Evolutionary conservation across 164 flowering plant species (phyloP), one percentile per base, ranked within the genome.

Genomic region (Chloranthus sessilifolius): DNA sequence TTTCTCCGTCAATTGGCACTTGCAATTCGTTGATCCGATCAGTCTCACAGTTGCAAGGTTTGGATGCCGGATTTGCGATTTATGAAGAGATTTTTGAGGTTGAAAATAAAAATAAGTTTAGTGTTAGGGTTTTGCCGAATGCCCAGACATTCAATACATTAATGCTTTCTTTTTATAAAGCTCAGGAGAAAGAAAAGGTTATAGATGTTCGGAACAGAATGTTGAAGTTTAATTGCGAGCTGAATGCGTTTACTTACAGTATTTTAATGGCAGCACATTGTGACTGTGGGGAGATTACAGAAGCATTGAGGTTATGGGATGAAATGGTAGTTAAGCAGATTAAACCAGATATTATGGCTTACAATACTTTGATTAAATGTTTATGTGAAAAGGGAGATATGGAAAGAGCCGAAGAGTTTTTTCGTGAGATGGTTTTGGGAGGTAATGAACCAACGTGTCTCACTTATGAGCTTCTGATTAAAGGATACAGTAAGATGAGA

Each of bases 331-430:
- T n/a, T 5, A 74, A 72, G 56, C 56, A 43, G 27, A 43, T 81
- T 34, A 55, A 68, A 46, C 79, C 56, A 42, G 96, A 88, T 74
- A 47, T 67, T 26, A 76, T 79, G 50, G 76, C 78, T 30, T 88
- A 85, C 47, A 81, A 88, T 43, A 81, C 84, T 4, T 34, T 91
- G 7, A 79, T 87, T 50, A 79, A 70, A 14, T 89, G 89, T 15
- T 75, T 73, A 58, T 87, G 94, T 40, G 53, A 56, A 45, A 47
- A 28, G 39, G 74, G 79, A 12, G 74, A 82, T 46, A 39, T 78
- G 36, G 56, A 5, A 2, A 76, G 56, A 52, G 95, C 83, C 2
- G 91, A 82, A 59, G 84, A 74, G 43, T 53, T 76, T 25, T 70
- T 61, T 31, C 56, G 67, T 52, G 82, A 85, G 48, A 90, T 90